A percentile compares a stretch with the other conserved stretches of the same genome.
These are phyloP conservation scores for Podospora pseudocomata DNA, from an alignment of 495 filamentous ascomycete species.

Conservation along the genomic window DNA sequence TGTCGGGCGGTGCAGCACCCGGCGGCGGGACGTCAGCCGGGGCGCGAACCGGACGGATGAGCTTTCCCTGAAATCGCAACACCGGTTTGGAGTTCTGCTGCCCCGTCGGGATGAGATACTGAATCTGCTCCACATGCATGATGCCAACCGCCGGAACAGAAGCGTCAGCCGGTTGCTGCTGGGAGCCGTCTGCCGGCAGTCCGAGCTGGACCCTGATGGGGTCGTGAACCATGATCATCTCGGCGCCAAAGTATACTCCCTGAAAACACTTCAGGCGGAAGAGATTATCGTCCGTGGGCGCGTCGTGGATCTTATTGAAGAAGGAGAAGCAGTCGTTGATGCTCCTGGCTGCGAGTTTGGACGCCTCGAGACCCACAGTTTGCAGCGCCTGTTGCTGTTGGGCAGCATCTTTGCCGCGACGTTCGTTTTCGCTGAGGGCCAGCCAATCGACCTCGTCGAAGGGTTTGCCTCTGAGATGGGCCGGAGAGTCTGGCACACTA, in stretches of 20 bases:
- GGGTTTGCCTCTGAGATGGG: neutral
- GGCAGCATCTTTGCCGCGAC: conserved; percentile 15
- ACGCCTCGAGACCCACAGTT: conserved; percentile 40
- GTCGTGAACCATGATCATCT: conserved; percentile 41
- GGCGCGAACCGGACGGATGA: conserved; percentile 25
- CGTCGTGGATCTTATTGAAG: conserved; percentile 33
- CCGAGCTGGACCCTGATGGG: conserved; percentile 33
- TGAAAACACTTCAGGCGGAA: conserved; percentile 15
- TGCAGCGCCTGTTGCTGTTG: conserved; percentile 25
- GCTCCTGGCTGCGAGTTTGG: conserved; percentile 40
- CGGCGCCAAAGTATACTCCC: conserved; percentile 45
- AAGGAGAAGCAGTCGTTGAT: conserved; percentile 44
- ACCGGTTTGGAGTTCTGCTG: conserved; percentile 14
- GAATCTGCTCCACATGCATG: conserved; percentile 35
- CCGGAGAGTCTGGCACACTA: conserved; percentile 35
- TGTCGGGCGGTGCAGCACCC: conserved; percentile 12
- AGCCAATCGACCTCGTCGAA: conserved; percentile 34
- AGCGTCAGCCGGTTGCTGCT: conserved; percentile 13
- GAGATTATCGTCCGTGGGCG: conserved; percentile 13
- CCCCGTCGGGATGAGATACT: conserved; percentile 15
- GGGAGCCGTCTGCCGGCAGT: neutral
- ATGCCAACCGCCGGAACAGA: conserved; percentile 20
- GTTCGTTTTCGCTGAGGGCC: conserved; percentile 12
- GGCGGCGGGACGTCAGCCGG: conserved; percentile 17
- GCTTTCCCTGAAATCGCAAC: conserved; percentile 30